Conservation (phyloP, 2,329 filamentous ascomycete genomes). For the Alternaria consortialis region DNA sequence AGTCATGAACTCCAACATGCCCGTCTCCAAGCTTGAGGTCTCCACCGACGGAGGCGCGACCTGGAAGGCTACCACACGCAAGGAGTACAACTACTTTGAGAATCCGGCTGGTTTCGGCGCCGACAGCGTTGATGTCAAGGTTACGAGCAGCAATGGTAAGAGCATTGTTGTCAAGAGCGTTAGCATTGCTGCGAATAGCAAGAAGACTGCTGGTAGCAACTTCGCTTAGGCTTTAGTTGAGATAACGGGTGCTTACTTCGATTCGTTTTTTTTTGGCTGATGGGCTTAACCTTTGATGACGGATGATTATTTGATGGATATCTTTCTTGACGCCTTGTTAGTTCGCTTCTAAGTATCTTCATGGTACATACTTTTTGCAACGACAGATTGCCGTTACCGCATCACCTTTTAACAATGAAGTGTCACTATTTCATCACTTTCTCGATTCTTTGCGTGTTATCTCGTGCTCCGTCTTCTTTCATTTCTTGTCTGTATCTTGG, state of each 20-base stretch:
- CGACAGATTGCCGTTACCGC: neutral
- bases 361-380: neutral
- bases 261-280: neutral
- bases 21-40: conserved; percentile 66
- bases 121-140: conserved; percentile 62
- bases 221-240: conserved; percentile 27
- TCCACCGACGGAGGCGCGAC: conserved; percentile 67
- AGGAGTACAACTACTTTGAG: conserved; percentile 68
- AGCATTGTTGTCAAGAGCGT: conserved; percentile 63
- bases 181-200: conserved; percentile 49
- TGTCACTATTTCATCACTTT: neutral
- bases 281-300: neutral
- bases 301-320: neutral
- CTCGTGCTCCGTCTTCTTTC: too few species aligned
- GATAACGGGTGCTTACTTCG: neutral
- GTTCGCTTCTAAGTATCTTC: neutral
- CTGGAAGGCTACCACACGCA: conserved; percentile 65
- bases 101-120: conserved; percentile 65
- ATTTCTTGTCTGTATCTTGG: too few species aligned
- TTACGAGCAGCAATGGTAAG: conserved; percentile 64
- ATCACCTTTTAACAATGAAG: neutral
- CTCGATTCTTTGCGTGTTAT: too few species aligned
- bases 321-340: neutral
- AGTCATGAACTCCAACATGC: conserved; percentile 69
- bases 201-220: conserved; percentile 44